Conservation (phyloP, 2,329 filamentous ascomycete species). For the Ophiostoma pallidulum region DNA sequence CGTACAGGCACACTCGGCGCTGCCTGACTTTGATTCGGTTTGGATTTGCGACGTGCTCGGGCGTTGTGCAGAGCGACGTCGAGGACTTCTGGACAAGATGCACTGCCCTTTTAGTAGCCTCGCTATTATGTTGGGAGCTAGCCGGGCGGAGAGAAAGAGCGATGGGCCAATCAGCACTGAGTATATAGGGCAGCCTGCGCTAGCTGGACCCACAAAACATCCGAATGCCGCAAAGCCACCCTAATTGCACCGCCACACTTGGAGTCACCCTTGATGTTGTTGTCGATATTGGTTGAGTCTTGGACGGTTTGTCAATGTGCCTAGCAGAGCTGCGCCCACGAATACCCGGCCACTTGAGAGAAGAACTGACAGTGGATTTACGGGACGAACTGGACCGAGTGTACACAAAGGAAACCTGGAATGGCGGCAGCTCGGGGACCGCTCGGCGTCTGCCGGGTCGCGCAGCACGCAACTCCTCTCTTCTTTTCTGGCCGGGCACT, state of each 20-base stretch:
- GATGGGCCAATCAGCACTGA: slow-evolving; percentile 1
- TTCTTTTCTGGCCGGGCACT: background rate
- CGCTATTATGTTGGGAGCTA: no score
- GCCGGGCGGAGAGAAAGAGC: no score
- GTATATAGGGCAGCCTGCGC: slow-evolving; percentile 3
- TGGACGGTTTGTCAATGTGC: background rate
- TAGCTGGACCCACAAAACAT: no score
- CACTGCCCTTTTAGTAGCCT: no score
- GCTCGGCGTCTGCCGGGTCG: slow-evolving; percentile 1
- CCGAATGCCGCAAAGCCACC: no score
- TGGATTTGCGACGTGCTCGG: no score
- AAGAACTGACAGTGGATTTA: background rate
- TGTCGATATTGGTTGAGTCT: background rate
- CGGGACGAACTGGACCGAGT: background rate
- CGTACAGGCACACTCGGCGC: no score
- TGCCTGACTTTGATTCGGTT: no score
- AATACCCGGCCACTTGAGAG: background rate
- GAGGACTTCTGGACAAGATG: no score
- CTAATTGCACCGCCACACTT: background rate
- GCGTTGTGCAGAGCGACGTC: no score
- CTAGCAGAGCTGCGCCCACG: background rate
- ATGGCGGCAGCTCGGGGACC: slow-evolving; percentile 1
- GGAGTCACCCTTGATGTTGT: background rate
- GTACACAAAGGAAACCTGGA: background rate
- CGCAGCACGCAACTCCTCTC: background rate